phyloP scores from a whole-genome alignment of 2,329 filamentous ascomycete genomes.

The Colletotrichum endophyticum region DNA sequence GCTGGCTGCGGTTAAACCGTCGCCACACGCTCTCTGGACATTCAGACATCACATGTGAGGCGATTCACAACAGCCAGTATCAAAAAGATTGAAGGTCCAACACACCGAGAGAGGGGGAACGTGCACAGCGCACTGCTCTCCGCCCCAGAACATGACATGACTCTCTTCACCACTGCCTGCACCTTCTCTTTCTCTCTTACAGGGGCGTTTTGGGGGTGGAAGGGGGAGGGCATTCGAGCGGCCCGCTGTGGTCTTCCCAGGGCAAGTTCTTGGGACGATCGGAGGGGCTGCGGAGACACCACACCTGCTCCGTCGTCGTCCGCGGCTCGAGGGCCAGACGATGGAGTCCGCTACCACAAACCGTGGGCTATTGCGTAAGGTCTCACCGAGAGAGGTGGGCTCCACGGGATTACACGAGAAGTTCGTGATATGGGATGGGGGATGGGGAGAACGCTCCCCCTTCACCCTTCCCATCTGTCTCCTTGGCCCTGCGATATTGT shows the following conservation, averaged over 20 bases:
- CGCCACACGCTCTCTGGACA: background rate
- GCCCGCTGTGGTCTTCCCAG: background rate
- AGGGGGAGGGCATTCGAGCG: background rate
- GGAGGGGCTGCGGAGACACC: conserved; percentile 40
- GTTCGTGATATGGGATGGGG: background rate
- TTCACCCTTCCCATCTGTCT: background rate
- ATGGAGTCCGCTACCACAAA: background rate
- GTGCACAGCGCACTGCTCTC: background rate
- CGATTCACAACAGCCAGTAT: background rate
- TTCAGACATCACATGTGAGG: background rate
- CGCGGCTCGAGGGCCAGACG: background rate
- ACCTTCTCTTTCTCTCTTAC: background rate
- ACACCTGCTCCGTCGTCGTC: background rate
- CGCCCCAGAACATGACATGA: background rate
- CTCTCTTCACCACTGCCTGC: background rate
- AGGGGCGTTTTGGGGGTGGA: background rate
- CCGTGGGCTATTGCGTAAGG: background rate
- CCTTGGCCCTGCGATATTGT: background rate
- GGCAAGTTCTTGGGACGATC: conserved; percentile 48
- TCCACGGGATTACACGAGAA: background rate
- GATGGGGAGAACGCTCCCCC: background rate
- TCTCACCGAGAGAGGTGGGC: background rate
- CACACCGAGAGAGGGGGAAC: background rate
- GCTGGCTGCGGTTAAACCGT: background rate
- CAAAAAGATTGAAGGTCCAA: background rate